Conservation (phyloP, 192 early-diverging fungal genomes). For the Spinellus fusiger region DNA sequence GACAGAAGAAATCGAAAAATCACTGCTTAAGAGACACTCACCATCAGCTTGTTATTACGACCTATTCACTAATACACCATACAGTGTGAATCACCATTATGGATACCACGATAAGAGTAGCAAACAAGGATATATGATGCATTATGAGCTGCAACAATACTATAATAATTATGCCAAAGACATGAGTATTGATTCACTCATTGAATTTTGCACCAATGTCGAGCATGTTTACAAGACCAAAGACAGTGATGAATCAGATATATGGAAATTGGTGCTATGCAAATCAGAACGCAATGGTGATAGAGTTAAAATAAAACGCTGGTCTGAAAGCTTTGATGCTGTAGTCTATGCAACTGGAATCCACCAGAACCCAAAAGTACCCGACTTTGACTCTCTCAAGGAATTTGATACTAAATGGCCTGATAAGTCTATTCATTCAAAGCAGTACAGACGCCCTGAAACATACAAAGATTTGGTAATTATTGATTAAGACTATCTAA, state of each 20-base stretch:
- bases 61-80: neutral
- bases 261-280: neutral
- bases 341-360: constrained; percentile 15
- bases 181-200: constrained; percentile 7
- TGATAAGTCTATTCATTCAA: constrained; percentile 16
- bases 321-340: constrained; percentile 12
- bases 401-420: constrained; percentile 14
- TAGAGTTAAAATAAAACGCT: neutral
- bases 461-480: constrained; percentile 12
- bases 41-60: constrained; percentile 12
- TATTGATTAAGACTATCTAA: neutral
- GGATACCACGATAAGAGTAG: neutral
- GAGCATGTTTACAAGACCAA: constrained; percentile 9
- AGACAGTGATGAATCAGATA: neutral
- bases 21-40: neutral
- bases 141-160: constrained; percentile 6
- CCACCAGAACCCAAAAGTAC: constrained; percentile 9
- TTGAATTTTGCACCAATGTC: constrained; percentile 14
- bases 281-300: neutral
- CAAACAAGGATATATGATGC: neutral
- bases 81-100: constrained; percentile 1
- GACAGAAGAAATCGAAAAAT: constrained; percentile 3
- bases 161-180: constrained; percentile 7
- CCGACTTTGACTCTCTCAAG: constrained; percentile 2
- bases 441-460: constrained; percentile 13